These are phyloP conservation scores for Lactifluus subvellereus DNA, from an alignment of 768 basidiomycete genomes.

Conservation along the genomic window DNA sequence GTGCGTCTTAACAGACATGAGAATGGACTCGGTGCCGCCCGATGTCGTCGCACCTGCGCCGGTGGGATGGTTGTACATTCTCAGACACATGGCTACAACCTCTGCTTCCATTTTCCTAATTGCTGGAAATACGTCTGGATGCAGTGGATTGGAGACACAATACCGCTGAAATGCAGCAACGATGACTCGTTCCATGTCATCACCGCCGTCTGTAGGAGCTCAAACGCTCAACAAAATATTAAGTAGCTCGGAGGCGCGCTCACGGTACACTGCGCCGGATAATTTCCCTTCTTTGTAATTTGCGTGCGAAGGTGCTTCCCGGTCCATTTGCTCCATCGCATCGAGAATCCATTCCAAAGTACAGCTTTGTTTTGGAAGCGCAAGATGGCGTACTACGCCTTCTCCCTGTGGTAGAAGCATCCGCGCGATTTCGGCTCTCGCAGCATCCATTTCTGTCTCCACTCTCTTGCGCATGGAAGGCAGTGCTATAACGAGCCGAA, in stretches of 20 bases:
- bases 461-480: slow-evolving; percentile 59
- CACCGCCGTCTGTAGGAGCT: slow-evolving; percentile 62
- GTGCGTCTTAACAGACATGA: slow-evolving; percentile 94
- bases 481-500: slow-evolving; percentile 54
- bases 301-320: slow-evolving; percentile 39
- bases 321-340: slow-evolving; percentile 80
- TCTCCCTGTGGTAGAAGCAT: slow-evolving; percentile 62
- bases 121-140: slow-evolving; percentile 90
- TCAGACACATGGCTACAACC: slow-evolving; percentile 80
- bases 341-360: slow-evolving; percentile 65
- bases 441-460: slow-evolving; percentile 55
- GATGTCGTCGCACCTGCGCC: slow-evolving; percentile 92
- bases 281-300: slow-evolving; percentile 70
- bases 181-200: slow-evolving; percentile 72
- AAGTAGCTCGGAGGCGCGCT: slow-evolving; percentile 28
- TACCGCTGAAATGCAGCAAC: slow-evolving; percentile 78
- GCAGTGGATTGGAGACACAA: slow-evolving; percentile 82
- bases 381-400: slow-evolving; percentile 56
- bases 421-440: slow-evolving; percentile 57
- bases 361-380: slow-evolving; percentile 59
- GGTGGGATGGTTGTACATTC: slow-evolving; percentile 75
- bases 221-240: background rate
- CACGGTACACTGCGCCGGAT: slow-evolving; percentile 84
- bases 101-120: slow-evolving; percentile 97
- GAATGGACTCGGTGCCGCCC: slow-evolving; percentile 93